These are phyloP conservation scores for Gentiana dahurica DNA, from an alignment of 257 asterid species.

Conservation along the genomic window DNA sequence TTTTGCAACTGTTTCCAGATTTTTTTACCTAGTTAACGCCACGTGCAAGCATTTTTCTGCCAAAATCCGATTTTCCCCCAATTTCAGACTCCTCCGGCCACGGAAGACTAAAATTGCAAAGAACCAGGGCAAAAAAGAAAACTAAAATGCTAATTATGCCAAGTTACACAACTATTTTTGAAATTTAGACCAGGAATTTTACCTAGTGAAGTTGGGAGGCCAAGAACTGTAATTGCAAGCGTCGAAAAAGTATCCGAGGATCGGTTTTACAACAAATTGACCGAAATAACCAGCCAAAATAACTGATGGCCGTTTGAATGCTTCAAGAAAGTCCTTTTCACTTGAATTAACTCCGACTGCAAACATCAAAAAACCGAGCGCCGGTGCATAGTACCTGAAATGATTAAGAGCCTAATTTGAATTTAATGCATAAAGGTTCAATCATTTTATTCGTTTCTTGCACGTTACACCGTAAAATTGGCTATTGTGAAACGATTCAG, in stretches of 20 bases:
- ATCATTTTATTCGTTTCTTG: background rate
- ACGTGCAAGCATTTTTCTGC: too few species aligned
- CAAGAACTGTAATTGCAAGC: slow-evolving; percentile 44
- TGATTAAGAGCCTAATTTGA: slow-evolving; percentile 4
- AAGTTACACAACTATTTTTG: background rate
- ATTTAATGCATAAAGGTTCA: background rate
- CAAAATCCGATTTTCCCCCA: too few species aligned
- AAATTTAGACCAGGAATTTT: slow-evolving; percentile 2
- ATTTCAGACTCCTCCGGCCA: too few species aligned
- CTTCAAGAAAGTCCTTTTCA: slow-evolving; percentile 88
- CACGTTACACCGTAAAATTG: background rate
- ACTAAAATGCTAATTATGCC: too few species aligned
- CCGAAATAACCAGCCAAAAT: slow-evolving; percentile 74
- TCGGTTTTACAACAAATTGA: slow-evolving; percentile 77
- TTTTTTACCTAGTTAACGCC: too few species aligned
- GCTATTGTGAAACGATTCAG: too few species aligned
- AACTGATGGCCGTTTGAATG: slow-evolving; percentile 63
- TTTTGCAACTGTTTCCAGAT: too few species aligned
- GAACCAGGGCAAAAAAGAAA: background rate
- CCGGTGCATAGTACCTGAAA: slow-evolving; percentile 92
- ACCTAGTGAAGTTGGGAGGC: slow-evolving; percentile 86
- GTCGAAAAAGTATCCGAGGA: slow-evolving; percentile 74
- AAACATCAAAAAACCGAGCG: slow-evolving; percentile 93
- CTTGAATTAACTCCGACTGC: slow-evolving; percentile 97
- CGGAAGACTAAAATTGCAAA: too few species aligned